phyloP scores from a whole-genome alignment of 2,329 filamentous ascomycete genomes.

The Aspergillus costaricaensis region DNA sequence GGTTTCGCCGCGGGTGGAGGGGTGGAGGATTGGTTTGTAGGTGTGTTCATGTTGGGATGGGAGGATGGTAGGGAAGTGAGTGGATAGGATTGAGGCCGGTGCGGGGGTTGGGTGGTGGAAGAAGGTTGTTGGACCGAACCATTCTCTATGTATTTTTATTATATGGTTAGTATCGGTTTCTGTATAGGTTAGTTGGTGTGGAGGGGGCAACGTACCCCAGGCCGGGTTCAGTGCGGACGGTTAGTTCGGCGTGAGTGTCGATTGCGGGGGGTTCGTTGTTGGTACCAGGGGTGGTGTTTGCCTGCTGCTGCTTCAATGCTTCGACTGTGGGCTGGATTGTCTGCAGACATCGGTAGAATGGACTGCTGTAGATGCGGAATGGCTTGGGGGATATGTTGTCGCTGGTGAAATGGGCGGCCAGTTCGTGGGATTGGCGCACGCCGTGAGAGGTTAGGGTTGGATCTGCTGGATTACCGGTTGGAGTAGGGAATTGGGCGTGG shows the following conservation, averaged over 20 bases:
- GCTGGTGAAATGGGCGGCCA: slow-evolving; percentile 54
- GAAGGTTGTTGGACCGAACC: slow-evolving; percentile 77
- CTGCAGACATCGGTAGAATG: slow-evolving; percentile 85
- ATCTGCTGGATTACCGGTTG: slow-evolving; percentile 85
- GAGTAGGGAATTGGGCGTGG: slow-evolving; percentile 69
- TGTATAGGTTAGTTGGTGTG: background rate
- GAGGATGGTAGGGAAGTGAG: slow-evolving; percentile 59
- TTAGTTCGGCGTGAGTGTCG: slow-evolving; percentile 37
- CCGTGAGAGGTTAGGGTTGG: slow-evolving; percentile 86
- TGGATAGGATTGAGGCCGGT: slow-evolving; percentile 60
- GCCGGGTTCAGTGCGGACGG: slow-evolving; percentile 55
- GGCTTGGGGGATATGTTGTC: slow-evolving; percentile 41
- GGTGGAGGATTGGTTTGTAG: slow-evolving; percentile 61
- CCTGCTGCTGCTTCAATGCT: slow-evolving; percentile 33
- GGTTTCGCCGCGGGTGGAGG: slow-evolving; percentile 74
- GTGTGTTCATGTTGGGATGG: slow-evolving; percentile 53
- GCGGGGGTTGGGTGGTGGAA: slow-evolving; percentile 85
- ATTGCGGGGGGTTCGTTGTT: slow-evolving; percentile 24
- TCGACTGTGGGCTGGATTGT: slow-evolving; percentile 69
- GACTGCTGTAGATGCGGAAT: slow-evolving; percentile 71
- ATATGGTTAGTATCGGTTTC: too few species aligned
- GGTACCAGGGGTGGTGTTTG: background rate
- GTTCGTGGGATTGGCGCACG: slow-evolving; percentile 76
- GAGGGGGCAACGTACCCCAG: slow-evolving; percentile 46
- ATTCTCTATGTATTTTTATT: slow-evolving; percentile 62